Percentiles rank a stretch among this genome's conserved stretches.
Conservation (phyloP, 1,139 yeast species). For the Komagataea norvegica region DNA sequence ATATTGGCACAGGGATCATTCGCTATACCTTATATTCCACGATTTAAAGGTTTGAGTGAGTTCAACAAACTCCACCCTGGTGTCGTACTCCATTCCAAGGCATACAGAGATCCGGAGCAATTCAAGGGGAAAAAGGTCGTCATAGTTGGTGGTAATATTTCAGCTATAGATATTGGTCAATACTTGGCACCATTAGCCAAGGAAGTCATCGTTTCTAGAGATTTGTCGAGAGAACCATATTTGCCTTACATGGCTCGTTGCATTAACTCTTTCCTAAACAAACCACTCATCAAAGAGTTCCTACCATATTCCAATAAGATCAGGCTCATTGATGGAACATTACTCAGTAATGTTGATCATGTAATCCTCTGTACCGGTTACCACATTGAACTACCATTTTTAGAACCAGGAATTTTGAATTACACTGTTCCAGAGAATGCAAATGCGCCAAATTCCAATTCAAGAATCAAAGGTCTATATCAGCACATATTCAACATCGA, state of each 20-base stretch:
- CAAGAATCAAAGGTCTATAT: conserved; percentile 46
- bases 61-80: conserved; percentile 36
- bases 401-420: conserved; percentile 18
- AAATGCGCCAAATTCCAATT: conserved; percentile 33
- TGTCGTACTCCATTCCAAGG: conserved; percentile 38
- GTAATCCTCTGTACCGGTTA: conserved; percentile 44
- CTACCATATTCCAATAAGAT: conserved; percentile 26
- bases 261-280: conserved; percentile 30
- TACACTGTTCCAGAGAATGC: conserved; percentile 13
- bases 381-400: conserved; percentile 33
- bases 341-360: conserved; percentile 31
- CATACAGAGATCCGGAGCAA: conserved; percentile 28
- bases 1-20: conserved; percentile 47
- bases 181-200: conserved; percentile 41
- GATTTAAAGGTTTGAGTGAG: conserved; percentile 37
- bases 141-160: conserved; percentile 46
- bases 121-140: conserved; percentile 38
- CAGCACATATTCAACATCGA: conserved; percentile 46
- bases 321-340: conserved; percentile 31
- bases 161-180: conserved; percentile 45
- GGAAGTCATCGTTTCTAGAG: conserved; percentile 35
- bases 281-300: conserved; percentile 31
- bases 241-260: conserved; percentile 18
- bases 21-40: conserved; percentile 43
- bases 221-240: conserved; percentile 24